Evolutionary conservation across 2,329 filamentous ascomycete species (phyloP), one percentile per base, ranked within the genome.

Genomic region (Pezicula radicicola): DNA sequence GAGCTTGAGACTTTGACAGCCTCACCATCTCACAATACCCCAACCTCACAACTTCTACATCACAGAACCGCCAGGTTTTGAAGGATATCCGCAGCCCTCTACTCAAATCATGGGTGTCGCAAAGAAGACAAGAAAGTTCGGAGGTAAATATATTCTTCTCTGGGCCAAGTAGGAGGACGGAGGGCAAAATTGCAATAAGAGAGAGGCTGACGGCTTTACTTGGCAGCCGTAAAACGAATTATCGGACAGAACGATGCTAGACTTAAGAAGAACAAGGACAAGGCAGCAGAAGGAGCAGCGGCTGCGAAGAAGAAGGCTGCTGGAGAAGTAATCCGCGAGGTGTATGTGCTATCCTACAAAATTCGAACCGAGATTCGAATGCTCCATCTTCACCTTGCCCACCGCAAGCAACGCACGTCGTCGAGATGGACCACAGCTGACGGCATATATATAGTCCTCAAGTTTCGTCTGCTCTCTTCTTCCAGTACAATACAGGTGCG

Each of bases 381-480:
- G 12, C 40, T 13, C 10, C 25, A 8, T 25, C 18, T 42, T 5
- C 12, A 10, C 16, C 16, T 42, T 33, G 16, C 10, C 10, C 6
- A 40, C 19, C 9, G 36, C 9, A 40, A 40, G 15, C 6, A 9
- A n/a, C 8, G 16, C 8, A 40, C 15, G 6, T 40, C 25, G 4
- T 25, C 25, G 25, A 25, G 19, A 13, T 33, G 9, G 33, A 25
- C 16, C 41, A 12, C 6, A 43, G 40, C 49, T 48, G 43, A 52
- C 33, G 50, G 51, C 53, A 51, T 49, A 41, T 40, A 8, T 46
- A 54, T 61, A 84, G 80, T 46, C 87, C 88, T 5, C 89, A 94
- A 74, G 87, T 89, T 65, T 88, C 90, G 12, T 90, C 88, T 18
- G 81, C 84, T 56, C 84, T 96, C 72, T 96, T 95, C 82, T 95